Percentiles rank a stretch among this genome's conserved stretches.
These are phyloP conservation scores for Lachancea thermotolerans DNA, from an alignment of 805 yeast genomes.

Conservation along the genomic window DNA sequence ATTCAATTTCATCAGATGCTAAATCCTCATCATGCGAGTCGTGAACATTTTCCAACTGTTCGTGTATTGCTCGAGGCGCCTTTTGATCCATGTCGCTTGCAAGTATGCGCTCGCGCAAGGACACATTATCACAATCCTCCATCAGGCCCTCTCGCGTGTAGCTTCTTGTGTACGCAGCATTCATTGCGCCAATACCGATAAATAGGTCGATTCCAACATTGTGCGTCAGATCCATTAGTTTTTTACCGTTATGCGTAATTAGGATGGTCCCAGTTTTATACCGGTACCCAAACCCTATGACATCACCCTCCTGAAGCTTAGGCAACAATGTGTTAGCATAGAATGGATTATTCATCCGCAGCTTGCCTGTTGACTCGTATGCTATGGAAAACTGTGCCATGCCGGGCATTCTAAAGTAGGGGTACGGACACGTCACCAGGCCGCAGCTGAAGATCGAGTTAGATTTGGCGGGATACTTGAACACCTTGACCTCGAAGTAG, in stretches of 20 bases:
- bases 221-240: slow-evolving; percentile 72
- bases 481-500: slow-evolving; percentile 59
- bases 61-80: slow-evolving; percentile 12
- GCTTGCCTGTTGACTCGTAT: slow-evolving; percentile 65
- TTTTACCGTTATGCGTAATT: slow-evolving; percentile 91
- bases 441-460: slow-evolving; percentile 59
- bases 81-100: slow-evolving; percentile 18
- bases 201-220: slow-evolving; percentile 45
- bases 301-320: slow-evolving; percentile 71
- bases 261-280: slow-evolving; percentile 77
- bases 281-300: slow-evolving; percentile 85
- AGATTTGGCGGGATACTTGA: slow-evolving; percentile 29
- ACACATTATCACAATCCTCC: slow-evolving; percentile 31
- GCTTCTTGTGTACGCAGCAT: slow-evolving; percentile 34
- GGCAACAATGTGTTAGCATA: slow-evolving; percentile 36
- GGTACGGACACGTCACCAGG: slow-evolving; percentile 64
- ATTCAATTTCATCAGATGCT: slow-evolving; percentile 27
- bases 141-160: slow-evolving; percentile 31
- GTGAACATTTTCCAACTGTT: slow-evolving; percentile 16
- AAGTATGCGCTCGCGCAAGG: slow-evolving; percentile 20
- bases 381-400: slow-evolving; percentile 61
- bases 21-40: slow-evolving; percentile 18
- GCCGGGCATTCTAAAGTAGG: slow-evolving; percentile 71
- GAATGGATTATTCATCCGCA: slow-evolving; percentile 61
- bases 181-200: slow-evolving; percentile 35